Base-by-base conservation (phyloP, 306 rosid species). In the Cicer judaicum region DNA sequence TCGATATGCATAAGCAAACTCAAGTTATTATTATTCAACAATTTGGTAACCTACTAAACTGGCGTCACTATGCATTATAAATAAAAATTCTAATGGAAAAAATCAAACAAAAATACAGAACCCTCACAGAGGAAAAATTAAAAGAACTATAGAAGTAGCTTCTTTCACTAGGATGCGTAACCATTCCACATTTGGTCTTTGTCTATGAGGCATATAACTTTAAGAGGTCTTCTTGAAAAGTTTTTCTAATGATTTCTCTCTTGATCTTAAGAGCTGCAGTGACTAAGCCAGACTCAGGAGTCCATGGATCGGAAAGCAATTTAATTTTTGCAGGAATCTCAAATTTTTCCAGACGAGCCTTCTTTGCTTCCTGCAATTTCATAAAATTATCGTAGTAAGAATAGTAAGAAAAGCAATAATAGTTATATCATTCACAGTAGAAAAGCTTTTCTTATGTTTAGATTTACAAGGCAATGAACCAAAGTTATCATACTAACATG, bases 181-280 rank as follows among this genome's bases (percentile, higher is more conserved):
- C 70, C 55, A 38, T 68, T 68, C 81, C 38, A 68, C 47, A 60
- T 38, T 57, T 47, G 70, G 15, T 47, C 36, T 48, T 49, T 49
- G 43, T 60, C 84, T 71, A 86, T 44, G 68, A 80, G 68, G 84
- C 42, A 68, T 90, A 95, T 71, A 95, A 81, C 54, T 85, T 60
- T 11, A 85, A 38, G 73, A 92, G 96, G 46, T 92, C 92, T 69
- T 88, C 89, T 9, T 88, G 47, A 79, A 90, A 90, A 57, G 90
- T 73, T 88, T 86, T 95, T 78, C 85, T 84, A 64, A 89, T 86
- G 53, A 81, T 55, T 8, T 95, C 99, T 90, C 99, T 90, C 81
- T 95, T 95, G 80, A 92, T 75, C 91, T 95, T 92, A 79, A 95
- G 96, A 60, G 99, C 99, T 42, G 92, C 97, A 12, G 99, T 95